Evolutionary conservation across 1,284 basidiomycete species (phyloP).

Genomic region (Singerocomus inundabilis): DNA sequence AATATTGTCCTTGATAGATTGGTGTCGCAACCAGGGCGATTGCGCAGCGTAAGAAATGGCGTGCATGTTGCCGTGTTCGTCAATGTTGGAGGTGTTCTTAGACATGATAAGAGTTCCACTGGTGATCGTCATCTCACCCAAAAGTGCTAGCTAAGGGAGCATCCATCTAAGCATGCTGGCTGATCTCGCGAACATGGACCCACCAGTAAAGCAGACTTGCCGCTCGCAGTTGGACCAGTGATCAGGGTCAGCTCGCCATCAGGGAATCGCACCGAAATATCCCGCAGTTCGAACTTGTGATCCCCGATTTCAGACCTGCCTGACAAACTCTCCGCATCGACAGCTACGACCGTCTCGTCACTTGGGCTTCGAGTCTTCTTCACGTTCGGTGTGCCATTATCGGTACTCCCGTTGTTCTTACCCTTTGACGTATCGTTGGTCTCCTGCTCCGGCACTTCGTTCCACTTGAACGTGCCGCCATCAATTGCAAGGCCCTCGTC

Average conservation of each 20-base stretch:
- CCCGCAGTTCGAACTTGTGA: constrained; percentile 53
- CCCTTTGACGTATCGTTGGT: constrained; percentile 9
- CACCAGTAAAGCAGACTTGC: constrained; percentile 52
- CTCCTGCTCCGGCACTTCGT: constrained; percentile 37
- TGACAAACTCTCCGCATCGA: constrained; percentile 17
- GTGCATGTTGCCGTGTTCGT: constrained; percentile 44
- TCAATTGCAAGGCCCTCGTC: constrained; percentile 52
- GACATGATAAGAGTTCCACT: constrained; percentile 38
- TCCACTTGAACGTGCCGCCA: constrained; percentile 62
- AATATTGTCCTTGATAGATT: constrained; percentile 45
- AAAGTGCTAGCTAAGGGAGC: constrained; percentile 28
- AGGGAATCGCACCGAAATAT: constrained; percentile 60
- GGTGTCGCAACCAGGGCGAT: constrained; percentile 58
- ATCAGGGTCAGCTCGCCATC: constrained; percentile 54
- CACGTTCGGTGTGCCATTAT: constrained; percentile 1
- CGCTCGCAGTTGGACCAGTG: constrained; percentile 64
- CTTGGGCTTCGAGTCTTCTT: constrained; percentile 1
- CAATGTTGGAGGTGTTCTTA: constrained; percentile 40
- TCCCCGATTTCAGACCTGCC: constrained; percentile 25
- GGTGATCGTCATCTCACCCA: constrained; percentile 34
- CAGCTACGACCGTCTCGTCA: constrained; percentile 8
- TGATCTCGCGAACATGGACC: constrained; percentile 2
- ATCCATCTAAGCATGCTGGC: not conserved
- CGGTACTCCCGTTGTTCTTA: constrained; percentile 12
- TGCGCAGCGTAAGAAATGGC: constrained; percentile 60